Evolutionary conservation across 805 yeast species (phyloP).

Genomic region (Candida maris): DNA sequence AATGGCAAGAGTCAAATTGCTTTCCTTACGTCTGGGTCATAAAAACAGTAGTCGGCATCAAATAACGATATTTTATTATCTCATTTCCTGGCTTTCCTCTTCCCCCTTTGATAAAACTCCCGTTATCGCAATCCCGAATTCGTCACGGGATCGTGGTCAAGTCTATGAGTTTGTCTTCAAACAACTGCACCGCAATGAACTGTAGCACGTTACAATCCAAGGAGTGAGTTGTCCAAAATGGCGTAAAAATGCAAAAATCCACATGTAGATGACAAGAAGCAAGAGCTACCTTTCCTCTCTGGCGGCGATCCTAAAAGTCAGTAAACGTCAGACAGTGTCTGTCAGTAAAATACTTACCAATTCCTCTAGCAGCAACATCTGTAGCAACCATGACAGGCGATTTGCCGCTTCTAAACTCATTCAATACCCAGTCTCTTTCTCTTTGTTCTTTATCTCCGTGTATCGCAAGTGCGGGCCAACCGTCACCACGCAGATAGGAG

Average conservation of each 20-base stretch:
- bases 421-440: slow-evolving; percentile 98
- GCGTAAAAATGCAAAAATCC: neutral
- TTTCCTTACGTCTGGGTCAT: no score
- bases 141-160: no score
- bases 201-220: neutral
- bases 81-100: no score
- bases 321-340: slow-evolving; percentile 7
- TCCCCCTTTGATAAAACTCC: no score
- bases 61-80: no score
- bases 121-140: no score
- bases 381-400: slow-evolving; percentile 98
- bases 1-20: no score
- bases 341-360: slow-evolving; percentile 68
- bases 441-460: slow-evolving; percentile 98
- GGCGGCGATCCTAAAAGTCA: slow-evolving; percentile 7
- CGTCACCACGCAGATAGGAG: slow-evolving; percentile 85
- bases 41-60: no score
- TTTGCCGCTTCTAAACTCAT: slow-evolving; percentile 87
- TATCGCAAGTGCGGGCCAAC: slow-evolving; percentile 98
- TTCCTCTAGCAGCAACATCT: slow-evolving; percentile 99
- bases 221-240: neutral
- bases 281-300: neutral
- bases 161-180: no score
- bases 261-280: neutral
- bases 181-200: no score